Evolutionary conservation across 2,329 filamentous ascomycete genomes (phyloP), one percentile per base, ranked within the genome.

Genomic region (Sclerotinia nivalis): DNA sequence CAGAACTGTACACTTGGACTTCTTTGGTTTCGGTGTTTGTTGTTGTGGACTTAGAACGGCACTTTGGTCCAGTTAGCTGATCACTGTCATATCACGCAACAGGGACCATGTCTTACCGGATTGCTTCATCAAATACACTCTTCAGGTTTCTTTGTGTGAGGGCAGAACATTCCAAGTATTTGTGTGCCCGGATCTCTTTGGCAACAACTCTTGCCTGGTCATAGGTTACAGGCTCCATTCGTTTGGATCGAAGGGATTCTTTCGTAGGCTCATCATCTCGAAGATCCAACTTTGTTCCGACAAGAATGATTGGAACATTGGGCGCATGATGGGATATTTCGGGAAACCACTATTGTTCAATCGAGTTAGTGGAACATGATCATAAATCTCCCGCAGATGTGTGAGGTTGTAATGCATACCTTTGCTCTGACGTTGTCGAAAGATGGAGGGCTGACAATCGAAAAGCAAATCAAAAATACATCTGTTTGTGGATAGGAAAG

Each of bases 381-480:
- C 31, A 18, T 28, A 60, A n/a, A 50, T 31, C n/a, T 28, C 37
- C 10, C 4, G n/a, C 59, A 58, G n/a, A 59, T 69, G 25, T 70
- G 3, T n/a, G 34, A 45, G 31, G 34, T 28, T 37, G 68, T 71
- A n/a, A 25, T 49, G 78, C 85, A 75, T 85, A 97, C 94, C 91
- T 98, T 99, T 72, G 94, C 94, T 84, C 93, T 96, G 80, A 99
- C 95, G 88, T 99, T 99, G 83, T 98, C 96, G 79, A 97, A 98
- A 45, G 95, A 97, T 31, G 96, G 93, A 62, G 95, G 95, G 88
- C 92, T 96, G 82, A 97, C 94, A 79, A 98, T 96, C 74, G 94
- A 97, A 83, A 98, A 98, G 84, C 95, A 98, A 80, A 98, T 97
- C 75, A 98, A 86, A 83, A 98, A 98, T 62, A 98, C 96, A 78